Base-by-base conservation (phyloP, 305 asterid genomes). In the Fraxinus albicans region DNA sequence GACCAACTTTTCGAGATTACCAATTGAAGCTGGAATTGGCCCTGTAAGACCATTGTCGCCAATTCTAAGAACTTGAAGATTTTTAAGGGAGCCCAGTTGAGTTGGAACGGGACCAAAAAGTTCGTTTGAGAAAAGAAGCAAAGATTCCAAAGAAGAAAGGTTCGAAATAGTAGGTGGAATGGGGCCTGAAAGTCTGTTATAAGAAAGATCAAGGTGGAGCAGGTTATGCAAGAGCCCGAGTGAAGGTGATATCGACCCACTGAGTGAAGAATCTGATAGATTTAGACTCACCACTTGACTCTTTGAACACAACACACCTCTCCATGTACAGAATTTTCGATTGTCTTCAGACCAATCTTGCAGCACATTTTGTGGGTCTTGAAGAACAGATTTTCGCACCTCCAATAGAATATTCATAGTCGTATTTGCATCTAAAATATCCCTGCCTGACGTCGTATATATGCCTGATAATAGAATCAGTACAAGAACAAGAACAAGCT, bases 11-110 rank as follows among this genome's bases (percentile, higher is more conserved):
- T 9, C 86, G 17, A 94, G 97, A 75, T 85, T 34, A 70, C 89
- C 93, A 4, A 94, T 23, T 29, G 90, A 84, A 34, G 89, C 25
- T 2, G 99, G 99, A 58, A 95, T 92, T 0, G 78, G 44, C 15
- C 99, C 99, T 1, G 94, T 82, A 81, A 95, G 89, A 74, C 55
- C 82, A 73, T 94, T 95, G 87, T 95, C 98, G 17, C 99, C 99
- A 44, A 95, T 86, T 72, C 93, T 83, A 75, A 95, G 96, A 77
- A 84, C 1, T 13, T 75, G 91, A 75, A 95, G 96, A 34, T 83
- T 86, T 6, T 4, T 23, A 31, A 93, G 91, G 29, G 87, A 78
- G 9, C 87, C 93, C 13, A 94, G 79, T 29, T 89, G 84, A 42
- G 92, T 76, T 0, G 99, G 99, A 23, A 95, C 93, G 91, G 92